Conservation (phyloP, 2,329 filamentous ascomycete species). For the Ophiostoma sp. region DNA sequence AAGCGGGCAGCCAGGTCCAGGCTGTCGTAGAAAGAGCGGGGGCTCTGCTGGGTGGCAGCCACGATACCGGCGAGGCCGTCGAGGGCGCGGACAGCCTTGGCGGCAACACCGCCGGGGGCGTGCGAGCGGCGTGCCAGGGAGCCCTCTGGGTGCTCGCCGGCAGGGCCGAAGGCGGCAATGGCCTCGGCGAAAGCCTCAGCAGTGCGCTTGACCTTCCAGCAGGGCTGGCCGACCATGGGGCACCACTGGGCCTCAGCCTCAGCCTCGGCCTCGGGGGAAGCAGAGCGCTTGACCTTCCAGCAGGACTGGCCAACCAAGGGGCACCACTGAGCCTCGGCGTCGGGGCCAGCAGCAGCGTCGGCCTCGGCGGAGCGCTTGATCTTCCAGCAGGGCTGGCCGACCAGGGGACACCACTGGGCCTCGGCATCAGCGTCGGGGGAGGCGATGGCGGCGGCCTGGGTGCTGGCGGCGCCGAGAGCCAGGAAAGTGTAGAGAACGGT, state of each 20-base stretch:
- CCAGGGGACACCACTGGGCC: conserved; percentile 33
- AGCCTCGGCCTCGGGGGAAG: background rate
- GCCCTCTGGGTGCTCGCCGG: conserved; percentile 37
- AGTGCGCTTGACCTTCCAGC: conserved; percentile 32
- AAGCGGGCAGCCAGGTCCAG: conserved; percentile 27
- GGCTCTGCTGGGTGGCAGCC: conserved; percentile 27
- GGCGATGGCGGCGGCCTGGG: conserved; percentile 25
- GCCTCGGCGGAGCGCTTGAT: conserved; percentile 29
- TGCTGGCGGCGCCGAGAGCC: conserved; percentile 24
- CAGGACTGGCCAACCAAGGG: conserved; percentile 41
- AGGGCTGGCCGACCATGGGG: conserved; percentile 39
- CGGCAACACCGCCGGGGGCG: conserved; percentile 24
- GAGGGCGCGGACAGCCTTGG: conserved; percentile 27
- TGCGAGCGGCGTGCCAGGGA: conserved; percentile 25
- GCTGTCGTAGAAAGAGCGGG: conserved; percentile 27
- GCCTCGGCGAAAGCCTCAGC: conserved; percentile 28
- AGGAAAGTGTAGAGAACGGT: conserved; percentile 26
- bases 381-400: conserved; percentile 38
- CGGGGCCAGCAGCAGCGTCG: conserved; percentile 25
- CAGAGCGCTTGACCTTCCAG: conserved; percentile 25
- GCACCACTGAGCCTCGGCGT: conserved; percentile 28
- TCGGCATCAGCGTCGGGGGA: conserved; percentile 21
- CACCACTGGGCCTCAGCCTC: conserved; percentile 11
- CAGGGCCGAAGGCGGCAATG: conserved; percentile 34
- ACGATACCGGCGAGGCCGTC: conserved; percentile 28